These are phyloP conservation scores for Saitozyma podzolica DNA, from an alignment of 768 basidiomycete species.

Conservation along the genomic window DNA sequence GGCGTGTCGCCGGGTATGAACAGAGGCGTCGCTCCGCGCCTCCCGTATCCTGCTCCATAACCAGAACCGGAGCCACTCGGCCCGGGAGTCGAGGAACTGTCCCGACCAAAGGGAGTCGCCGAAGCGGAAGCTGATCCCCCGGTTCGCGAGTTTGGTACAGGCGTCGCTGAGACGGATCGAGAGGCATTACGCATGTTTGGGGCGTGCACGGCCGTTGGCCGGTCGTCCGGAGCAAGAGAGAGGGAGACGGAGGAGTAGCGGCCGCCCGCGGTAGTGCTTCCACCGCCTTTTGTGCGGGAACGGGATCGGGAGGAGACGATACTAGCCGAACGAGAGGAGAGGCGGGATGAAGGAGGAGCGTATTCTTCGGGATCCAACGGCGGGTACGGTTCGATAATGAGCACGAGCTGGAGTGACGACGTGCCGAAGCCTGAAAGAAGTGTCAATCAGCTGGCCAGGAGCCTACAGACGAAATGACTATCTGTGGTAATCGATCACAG, in stretches of 20 bases:
- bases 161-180: slow-evolving; percentile 32
- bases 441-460: no score
- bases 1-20: slow-evolving; percentile 45
- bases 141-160: slow-evolving; percentile 40
- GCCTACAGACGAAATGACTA: no score
- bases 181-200: slow-evolving; percentile 39
- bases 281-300: slow-evolving; percentile 36
- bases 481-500: background rate
- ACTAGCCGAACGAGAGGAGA: slow-evolving; percentile 43
- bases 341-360: slow-evolving; percentile 41
- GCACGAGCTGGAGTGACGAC: slow-evolving; percentile 49
- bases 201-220: slow-evolving; percentile 4
- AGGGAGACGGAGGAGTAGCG: slow-evolving; percentile 30
- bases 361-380: slow-evolving; percentile 35
- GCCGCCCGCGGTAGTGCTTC: slow-evolving; percentile 8
- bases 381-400: slow-evolving; percentile 52
- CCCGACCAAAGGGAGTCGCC: slow-evolving; percentile 22
- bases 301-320: slow-evolving; percentile 34
- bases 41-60: background rate
- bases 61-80: slow-evolving; percentile 8
- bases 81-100: slow-evolving; percentile 25
- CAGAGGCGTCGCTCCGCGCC: slow-evolving; percentile 33
- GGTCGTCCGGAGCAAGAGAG: slow-evolving; percentile 14
- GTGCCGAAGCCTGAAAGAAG: slow-evolving; percentile 45
- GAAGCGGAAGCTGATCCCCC: slow-evolving; percentile 31